Base-by-base conservation (phyloP, 768 basidiomycete species). In the Tricholoma terreum region DNA sequence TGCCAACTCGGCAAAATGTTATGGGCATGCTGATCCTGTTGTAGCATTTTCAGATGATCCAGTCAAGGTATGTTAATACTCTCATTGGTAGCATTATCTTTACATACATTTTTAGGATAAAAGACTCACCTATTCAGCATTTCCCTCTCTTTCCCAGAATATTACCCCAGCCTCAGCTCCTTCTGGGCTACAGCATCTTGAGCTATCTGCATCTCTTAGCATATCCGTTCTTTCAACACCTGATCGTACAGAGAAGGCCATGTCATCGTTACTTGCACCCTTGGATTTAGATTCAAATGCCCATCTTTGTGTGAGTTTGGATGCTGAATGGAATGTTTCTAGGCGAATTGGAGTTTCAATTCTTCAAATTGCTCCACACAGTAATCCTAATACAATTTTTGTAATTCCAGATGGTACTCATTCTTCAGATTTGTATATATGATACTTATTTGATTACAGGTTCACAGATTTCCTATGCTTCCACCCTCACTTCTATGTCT, bases 21-120 rank as follows among this genome's bases (percentile, higher is more conserved):
- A 57, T 45, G 56, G 56, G 3, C 49, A 50, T 42, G 8, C 27
- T 9, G 38, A 43, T 14, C 50, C 56, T 14, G 38, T 57, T 9
- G 56, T 34, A 33, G n/a, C n/a, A n/a, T 57, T 57, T 17, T 57
- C 56, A n/a, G 56, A 57, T 57, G 56, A 57, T 36, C 56, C 56
- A 42, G 50, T 52, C 7, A 57, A 57, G 42, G 56, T 57, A 49
- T 42, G 30, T 14, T 24, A 14, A 30, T n/a, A n/a, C n/a, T n/a
- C n/a, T n/a, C n/a, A n/a, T n/a, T n/a, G n/a, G n/a, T n/a, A n/a
- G n/a, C n/a, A 22, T 12, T 48, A 52, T 34, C 35, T 17, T 27
- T 7, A 22, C 30, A 15, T 43, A 24, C 33, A 14, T 27, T 33
- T 24, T 7, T 35, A 57, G 56, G 56, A 57, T 38, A 57, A 57